Conservation (phyloP, 148 eudicot species). For the Cornus suecica region DNA sequence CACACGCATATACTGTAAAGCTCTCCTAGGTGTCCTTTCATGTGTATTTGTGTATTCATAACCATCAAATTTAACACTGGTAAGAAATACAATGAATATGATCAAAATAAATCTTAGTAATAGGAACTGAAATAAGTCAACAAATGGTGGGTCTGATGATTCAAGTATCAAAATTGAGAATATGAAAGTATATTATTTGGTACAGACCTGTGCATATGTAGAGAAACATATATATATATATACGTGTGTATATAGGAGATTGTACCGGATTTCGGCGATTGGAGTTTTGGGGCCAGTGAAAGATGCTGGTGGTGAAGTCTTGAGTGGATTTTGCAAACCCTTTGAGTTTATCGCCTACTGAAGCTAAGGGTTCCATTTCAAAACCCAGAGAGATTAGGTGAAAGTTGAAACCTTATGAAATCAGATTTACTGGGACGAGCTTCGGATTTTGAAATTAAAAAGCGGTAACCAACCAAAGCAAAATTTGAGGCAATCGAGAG, state of each 20-base stretch:
- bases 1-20: no score
- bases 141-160: neutral
- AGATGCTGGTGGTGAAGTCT: conserved; percentile 38
- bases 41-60: no score
- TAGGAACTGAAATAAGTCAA: neutral
- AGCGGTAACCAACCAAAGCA: neutral
- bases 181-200: no score
- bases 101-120: neutral
- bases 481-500: no score
- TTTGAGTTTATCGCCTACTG: conserved; percentile 41
- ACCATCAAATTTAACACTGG: neutral
- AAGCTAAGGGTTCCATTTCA: conserved; percentile 44
- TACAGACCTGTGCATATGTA: neutral
- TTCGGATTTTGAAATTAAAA: conserved; percentile 1
- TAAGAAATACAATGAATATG: neutral
- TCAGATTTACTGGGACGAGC: neutral
- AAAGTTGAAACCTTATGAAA: neutral
- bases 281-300: conserved; percentile 26
- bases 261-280: conserved; percentile 65
- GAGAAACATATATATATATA: neutral
- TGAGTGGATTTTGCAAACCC: conserved; percentile 47
- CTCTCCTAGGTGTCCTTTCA: neutral
- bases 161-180: neutral
- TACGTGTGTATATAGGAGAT: neutral
- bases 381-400: neutral